phyloP scores from a whole-genome alignment of 441 rosid species.

The Erodium trifolium region DNA sequence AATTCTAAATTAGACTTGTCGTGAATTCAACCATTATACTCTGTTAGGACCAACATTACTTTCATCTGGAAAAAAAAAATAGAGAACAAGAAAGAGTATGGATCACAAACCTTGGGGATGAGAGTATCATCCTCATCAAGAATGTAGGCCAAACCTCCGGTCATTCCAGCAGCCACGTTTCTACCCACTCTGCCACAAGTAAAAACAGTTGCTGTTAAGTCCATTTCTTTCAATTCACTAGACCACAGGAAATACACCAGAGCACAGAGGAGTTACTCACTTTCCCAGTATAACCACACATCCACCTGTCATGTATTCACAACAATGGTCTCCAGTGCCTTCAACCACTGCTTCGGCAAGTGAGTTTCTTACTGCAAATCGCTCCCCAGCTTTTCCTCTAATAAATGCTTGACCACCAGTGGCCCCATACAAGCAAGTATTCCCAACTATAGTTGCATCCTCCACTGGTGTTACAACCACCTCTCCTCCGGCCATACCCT shows the following conservation, averaged over 20 bases:
- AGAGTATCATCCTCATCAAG: conserved; percentile 83
- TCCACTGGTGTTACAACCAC: conserved; percentile 74
- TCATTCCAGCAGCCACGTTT: conserved; percentile 97
- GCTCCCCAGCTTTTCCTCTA: conserved; percentile 93
- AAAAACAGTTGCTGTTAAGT: conserved; percentile 8
- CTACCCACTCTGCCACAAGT: conserved; percentile 74
- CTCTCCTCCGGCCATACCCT: conserved; percentile 99
- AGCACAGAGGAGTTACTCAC: conserved; percentile 41
- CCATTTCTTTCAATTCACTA: conserved; percentile 9
- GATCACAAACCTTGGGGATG: conserved; percentile 65
- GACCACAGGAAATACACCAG: conserved; percentile 1
- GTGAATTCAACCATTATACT: not conserved
- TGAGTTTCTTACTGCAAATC: conserved; percentile 94
- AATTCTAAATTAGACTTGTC: not conserved
- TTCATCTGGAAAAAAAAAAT: not conserved
- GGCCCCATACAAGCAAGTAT: conserved; percentile 93
- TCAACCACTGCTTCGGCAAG: conserved; percentile 95
- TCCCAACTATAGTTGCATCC: conserved; percentile 87
- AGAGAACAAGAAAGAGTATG: not conserved
- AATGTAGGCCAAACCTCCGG: conserved; percentile 89
- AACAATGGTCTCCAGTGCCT: conserved; percentile 94
- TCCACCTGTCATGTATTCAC: conserved; percentile 99
- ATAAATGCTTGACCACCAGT: conserved; percentile 91
- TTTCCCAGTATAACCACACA: conserved; percentile 92
- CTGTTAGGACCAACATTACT: conserved; percentile 2